These are phyloP conservation scores for Phalaenopsis aphrodite DNA, from an alignment of 106 monocot genomes.

Conservation along the genomic window DNA sequence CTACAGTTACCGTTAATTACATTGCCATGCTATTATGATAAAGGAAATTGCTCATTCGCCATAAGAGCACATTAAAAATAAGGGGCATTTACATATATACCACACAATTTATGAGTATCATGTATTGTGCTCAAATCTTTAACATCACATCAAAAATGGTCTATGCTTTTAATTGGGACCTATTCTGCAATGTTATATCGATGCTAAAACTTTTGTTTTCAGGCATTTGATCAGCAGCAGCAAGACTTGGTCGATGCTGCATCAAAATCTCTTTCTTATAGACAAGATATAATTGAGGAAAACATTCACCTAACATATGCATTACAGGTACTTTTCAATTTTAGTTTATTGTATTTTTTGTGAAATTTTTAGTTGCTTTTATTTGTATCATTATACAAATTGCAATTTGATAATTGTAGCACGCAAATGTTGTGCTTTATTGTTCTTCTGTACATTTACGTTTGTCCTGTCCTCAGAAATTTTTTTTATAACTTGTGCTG, in stretches of 20 bases:
- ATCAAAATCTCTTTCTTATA: slow-evolving; percentile 92
- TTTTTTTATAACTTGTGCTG: neutral
- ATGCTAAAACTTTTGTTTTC: slow-evolving; percentile 10
- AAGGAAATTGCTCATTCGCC: neutral
- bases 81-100: neutral
- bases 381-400: neutral
- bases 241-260: slow-evolving; percentile 93
- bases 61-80: neutral
- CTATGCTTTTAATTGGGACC: neutral
- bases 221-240: slow-evolving; percentile 99
- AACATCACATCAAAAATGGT: neutral
- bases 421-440: neutral
- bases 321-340: slow-evolving; percentile 60
- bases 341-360: neutral
- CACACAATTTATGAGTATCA: neutral
- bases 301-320: slow-evolving; percentile 85
- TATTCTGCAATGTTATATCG: neutral
- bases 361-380: neutral
- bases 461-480: neutral
- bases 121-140: neutral
- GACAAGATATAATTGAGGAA: slow-evolving; percentile 98
- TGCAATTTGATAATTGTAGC: neutral
- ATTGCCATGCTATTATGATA: neutral
- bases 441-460: neutral
- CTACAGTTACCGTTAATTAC: no score